A percentile compares a stretch with the other conserved stretches of the same genome.
These are phyloP conservation scores for Phtheirospermum japonicum DNA, from an alignment of 257 asterid genomes.

Conservation along the genomic window DNA sequence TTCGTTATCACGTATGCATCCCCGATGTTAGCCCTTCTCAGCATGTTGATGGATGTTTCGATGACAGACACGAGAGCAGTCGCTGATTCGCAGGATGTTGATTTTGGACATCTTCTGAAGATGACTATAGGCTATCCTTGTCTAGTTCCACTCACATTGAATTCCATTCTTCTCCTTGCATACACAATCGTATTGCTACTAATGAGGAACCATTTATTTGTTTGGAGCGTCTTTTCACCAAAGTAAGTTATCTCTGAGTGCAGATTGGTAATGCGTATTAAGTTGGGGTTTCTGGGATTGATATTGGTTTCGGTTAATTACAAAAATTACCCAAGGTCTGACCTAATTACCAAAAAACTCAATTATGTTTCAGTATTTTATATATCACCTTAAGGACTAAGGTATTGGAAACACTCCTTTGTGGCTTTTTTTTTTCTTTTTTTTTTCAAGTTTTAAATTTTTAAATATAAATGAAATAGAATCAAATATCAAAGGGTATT, in stretches of 20 bases:
- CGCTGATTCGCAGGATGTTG: slow-evolving; percentile 25
- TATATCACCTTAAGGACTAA: no score
- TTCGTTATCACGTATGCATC: slow-evolving; percentile 88
- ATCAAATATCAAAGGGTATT: not conserved
- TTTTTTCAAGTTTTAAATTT: no score
- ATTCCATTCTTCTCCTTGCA: slow-evolving; percentile 63
- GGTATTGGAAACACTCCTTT: no score
- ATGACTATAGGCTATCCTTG: slow-evolving; percentile 58
- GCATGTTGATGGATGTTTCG: slow-evolving; percentile 55
- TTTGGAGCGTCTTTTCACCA: slow-evolving; percentile 97
- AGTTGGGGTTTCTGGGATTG: not conserved
- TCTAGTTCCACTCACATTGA: slow-evolving; percentile 68
- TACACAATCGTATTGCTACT: slow-evolving; percentile 65
- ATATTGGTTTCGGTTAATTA: not conserved
- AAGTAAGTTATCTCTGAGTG: slow-evolving; percentile 50
- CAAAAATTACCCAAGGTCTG: not conserved
- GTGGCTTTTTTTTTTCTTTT: no score
- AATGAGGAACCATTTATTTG: slow-evolving; percentile 86
- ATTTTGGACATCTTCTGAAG: slow-evolving; percentile 48
- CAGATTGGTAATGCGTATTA: not conserved
- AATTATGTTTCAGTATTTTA: not conserved
- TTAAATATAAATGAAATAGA: no score
- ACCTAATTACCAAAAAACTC: no score
- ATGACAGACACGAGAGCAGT: slow-evolving; percentile 31
- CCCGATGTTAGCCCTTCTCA: slow-evolving; percentile 65